phyloP scores from a whole-genome alignment of 805 yeast genomes.

The Schizosaccharomyces osmophilus region DNA sequence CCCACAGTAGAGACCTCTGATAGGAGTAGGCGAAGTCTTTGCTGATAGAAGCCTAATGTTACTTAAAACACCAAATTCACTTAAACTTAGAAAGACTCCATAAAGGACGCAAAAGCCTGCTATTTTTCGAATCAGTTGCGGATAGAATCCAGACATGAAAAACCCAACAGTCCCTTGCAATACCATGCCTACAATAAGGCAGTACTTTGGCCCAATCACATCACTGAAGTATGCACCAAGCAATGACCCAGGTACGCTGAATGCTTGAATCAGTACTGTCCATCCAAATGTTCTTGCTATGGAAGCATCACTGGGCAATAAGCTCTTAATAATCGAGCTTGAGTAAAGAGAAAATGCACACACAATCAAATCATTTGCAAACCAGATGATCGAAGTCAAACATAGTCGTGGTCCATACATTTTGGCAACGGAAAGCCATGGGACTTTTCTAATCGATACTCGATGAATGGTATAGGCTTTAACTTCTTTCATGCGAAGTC shows the following conservation, averaged over 20 bases:
- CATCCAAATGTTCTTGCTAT: slow-evolving; percentile 66
- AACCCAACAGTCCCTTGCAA: slow-evolving; percentile 60
- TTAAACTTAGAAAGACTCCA: slow-evolving; percentile 67
- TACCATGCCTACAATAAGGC: slow-evolving; percentile 42
- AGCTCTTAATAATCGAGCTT: slow-evolving; percentile 33
- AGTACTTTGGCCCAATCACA: slow-evolving; percentile 67
- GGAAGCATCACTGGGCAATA: slow-evolving; percentile 29
- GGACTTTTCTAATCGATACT: slow-evolving; percentile 38
- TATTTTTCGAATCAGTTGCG: slow-evolving; percentile 29
- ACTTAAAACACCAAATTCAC: slow-evolving; percentile 75
- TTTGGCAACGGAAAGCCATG: slow-evolving; percentile 43
- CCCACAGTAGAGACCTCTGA: slow-evolving; percentile 78
- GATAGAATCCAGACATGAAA: slow-evolving; percentile 53
- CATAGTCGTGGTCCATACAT: slow-evolving; percentile 63
- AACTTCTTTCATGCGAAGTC: slow-evolving; percentile 53
- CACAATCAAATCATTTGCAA: slow-evolving; percentile 64
- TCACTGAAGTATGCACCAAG: slow-evolving; percentile 68
- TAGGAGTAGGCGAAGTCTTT: slow-evolving; percentile 62
- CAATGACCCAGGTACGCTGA: slow-evolving; percentile 75
- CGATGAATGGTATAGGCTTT: slow-evolving; percentile 44
- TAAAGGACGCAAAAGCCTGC: slow-evolving; percentile 66
- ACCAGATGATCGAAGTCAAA: slow-evolving; percentile 63
- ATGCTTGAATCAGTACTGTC: slow-evolving; percentile 70
- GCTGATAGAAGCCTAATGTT: slow-evolving; percentile 72
- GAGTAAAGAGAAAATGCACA: slow-evolving; percentile 78